A percentile compares a stretch with the other conserved stretches of the same genome.
Evolutionary conservation across 1,284 basidiomycete species (phyloP).

Genomic region (Coniferiporia sulphurascens): DNA sequence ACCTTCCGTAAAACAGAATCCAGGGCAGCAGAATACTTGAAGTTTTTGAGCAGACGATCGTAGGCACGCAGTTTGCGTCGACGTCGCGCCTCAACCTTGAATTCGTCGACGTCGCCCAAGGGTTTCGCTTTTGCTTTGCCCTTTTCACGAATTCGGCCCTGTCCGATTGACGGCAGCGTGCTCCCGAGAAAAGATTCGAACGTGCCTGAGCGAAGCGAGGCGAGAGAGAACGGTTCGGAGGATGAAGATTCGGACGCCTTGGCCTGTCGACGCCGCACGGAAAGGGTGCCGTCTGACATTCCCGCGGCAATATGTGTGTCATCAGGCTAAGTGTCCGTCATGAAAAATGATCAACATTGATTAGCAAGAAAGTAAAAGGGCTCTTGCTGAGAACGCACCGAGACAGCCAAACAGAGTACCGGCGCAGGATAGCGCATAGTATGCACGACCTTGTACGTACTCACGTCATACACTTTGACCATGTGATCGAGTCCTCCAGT

Average conservation of each 20-base stretch:
- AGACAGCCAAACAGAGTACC: slow-evolving; percentile 86
- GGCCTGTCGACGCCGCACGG: slow-evolving; percentile 77
- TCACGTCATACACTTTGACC: slow-evolving; percentile 98
- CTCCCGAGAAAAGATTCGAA: slow-evolving; percentile 74
- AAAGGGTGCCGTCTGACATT: slow-evolving; percentile 95
- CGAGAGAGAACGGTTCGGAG: slow-evolving; percentile 37
- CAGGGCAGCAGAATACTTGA: slow-evolving; percentile 93
- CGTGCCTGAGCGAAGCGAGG: slow-evolving; percentile 53
- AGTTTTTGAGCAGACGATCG: slow-evolving; percentile 85
- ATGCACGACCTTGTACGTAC: slow-evolving; percentile 92
- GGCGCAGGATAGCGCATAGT: slow-evolving; percentile 99
- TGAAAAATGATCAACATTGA: background rate
- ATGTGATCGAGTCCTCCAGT: slow-evolving; percentile 94
- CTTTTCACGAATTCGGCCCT: slow-evolving; percentile 44
- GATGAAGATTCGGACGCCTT: slow-evolving; percentile 58
- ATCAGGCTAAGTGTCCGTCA: slow-evolving; percentile 60
- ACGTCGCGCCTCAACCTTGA: slow-evolving; percentile 71
- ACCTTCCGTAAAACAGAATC: slow-evolving; percentile 87
- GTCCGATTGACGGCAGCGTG: slow-evolving; percentile 49
- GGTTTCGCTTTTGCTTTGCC: slow-evolving; percentile 46
- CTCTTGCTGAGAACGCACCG: slow-evolving; percentile 45
- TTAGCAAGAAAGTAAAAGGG: background rate
- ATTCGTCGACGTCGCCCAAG: slow-evolving; percentile 59
- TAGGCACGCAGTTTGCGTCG: slow-evolving; percentile 79
- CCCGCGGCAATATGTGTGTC: slow-evolving; percentile 95